A percentile compares a stretch with the other conserved stretches of the same genome.
Evolutionary conservation across 106 monocot genomes (phyloP).

Genomic region (Allium sativum): DNA sequence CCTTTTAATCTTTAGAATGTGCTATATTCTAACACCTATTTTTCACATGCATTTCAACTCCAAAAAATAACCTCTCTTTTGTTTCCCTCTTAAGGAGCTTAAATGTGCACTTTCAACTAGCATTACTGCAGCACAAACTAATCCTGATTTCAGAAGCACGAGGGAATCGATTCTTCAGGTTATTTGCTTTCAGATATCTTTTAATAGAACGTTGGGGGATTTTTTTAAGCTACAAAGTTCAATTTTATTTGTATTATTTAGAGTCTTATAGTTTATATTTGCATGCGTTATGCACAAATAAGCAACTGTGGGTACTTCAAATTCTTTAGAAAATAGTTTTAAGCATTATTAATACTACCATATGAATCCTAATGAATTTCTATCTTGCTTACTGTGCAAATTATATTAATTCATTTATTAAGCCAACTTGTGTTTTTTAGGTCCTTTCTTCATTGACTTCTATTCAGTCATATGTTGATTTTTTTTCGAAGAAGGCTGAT

Average conservation of each 20-base stretch:
- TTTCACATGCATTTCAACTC: too few relatives aligned
- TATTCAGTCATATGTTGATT: constrained; percentile 68
- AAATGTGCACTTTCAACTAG: constrained; percentile 31
- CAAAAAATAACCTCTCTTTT: not conserved
- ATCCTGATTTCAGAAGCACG: constrained; percentile 43
- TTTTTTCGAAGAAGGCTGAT: constrained; percentile 63
- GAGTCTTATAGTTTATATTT: too few relatives aligned
- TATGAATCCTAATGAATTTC: too few relatives aligned
- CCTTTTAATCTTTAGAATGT: too few relatives aligned
- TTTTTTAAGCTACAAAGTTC: too few relatives aligned
- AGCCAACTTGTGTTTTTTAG: constrained; percentile 17
- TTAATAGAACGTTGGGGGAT: not conserved
- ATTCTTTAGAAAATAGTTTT: not conserved
- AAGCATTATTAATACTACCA: not conserved
- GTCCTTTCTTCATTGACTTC: constrained; percentile 70
- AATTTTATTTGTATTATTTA: too few relatives aligned
- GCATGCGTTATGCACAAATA: too few relatives aligned
- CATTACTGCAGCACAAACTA: constrained; percentile 19
- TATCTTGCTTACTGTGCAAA: too few relatives aligned
- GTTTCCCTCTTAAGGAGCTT: constrained; percentile 36
- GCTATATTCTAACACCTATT: too few relatives aligned
- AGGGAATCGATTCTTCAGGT: constrained; percentile 94
- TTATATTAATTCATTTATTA: not conserved
- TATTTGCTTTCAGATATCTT: constrained; percentile 1
- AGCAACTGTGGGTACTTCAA: too few relatives aligned